Evolutionary conservation across 2,329 filamentous ascomycete species (phyloP), one percentile per base, ranked within the genome.

Genomic region (Neopestalotiopsis clavispora): DNA sequence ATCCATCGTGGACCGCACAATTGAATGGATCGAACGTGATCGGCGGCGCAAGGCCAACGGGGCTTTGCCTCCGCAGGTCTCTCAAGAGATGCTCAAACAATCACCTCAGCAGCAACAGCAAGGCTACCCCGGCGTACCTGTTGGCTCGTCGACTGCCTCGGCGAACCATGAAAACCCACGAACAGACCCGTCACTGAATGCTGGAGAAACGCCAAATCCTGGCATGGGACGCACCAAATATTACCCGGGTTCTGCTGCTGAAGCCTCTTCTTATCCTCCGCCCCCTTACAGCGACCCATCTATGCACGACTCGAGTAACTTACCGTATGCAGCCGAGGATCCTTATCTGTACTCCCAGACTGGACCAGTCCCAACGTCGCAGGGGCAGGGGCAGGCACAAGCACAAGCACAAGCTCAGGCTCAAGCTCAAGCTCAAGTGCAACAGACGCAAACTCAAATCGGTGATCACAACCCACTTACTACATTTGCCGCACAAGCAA

Each of bases 1-100:
- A 9, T 76, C 78, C 52, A 85, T 89, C 62, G 84, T 87, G 40
- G 81, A 87, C 28, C 82, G 83, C 4, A 88, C 85, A 1, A 82
- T 89, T 42, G 75, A 77, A 14, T 85, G 84, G 80, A 89, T 89
- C 68, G 83, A 87, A 68, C 80, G 81, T 65, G 86, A 86, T 66
- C 85, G 86, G 80, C 72, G 75, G 56, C 78, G 78, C 56, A 81
- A 80, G 59, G 73, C 78, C 12, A 73, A 71, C 60, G 62, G 71
- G 40, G 62, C 71, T 20, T 67, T 71, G 56, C 65, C 67, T 30
- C 23, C 23, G 23, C 71, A 72, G 6, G 56, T 76, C 62, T 70
- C 75, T 32, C 76, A 76, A 69, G 74, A 76, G 28, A 73, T 74
- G 62, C 64, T 78, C n/a, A 78, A 78, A 62, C 74, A 74, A 30